A percentile compares a stretch with the other conserved stretches of the same genome.
These are phyloP conservation scores for Penicillium sp. DNA, from an alignment of 2,329 filamentous ascomycete species.

Conservation along the genomic window DNA sequence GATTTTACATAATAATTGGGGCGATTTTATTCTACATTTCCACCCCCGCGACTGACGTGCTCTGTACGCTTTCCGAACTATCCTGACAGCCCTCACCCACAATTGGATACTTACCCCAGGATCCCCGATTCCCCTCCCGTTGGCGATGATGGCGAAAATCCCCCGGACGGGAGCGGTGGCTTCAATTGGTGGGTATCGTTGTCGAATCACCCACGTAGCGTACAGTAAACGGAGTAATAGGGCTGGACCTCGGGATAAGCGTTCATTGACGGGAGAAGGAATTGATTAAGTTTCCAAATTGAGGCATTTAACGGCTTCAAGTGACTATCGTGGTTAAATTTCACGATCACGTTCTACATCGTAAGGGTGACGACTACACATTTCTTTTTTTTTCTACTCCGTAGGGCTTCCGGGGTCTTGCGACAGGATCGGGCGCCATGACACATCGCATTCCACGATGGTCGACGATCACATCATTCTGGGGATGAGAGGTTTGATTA, in stretches of 20 bases:
- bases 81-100: not conserved
- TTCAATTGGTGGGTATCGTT: not conserved
- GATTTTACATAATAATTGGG: slow-evolving; percentile 18
- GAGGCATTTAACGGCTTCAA: slow-evolving; percentile 22
- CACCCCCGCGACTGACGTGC: not conserved
- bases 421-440: slow-evolving; percentile 14
- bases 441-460: slow-evolving; percentile 32
- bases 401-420: slow-evolving; percentile 7
- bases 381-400: not conserved
- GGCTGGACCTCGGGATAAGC: slow-evolving; percentile 13
- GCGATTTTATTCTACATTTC: slow-evolving; percentile 12
- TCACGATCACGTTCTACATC: not conserved
- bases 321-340: not conserved
- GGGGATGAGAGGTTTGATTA: not conserved
- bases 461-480: slow-evolving; percentile 26
- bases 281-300: slow-evolving; percentile 7
- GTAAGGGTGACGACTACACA: not conserved
- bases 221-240: slow-evolving; percentile 1
- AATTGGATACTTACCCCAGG: slow-evolving; percentile 2
- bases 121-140: not conserved
- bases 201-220: no score
- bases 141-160: slow-evolving; percentile 24
- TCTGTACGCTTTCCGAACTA: not conserved
- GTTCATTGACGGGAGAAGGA: not conserved
- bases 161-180: slow-evolving; percentile 23